Evolutionary conservation across 2,329 filamentous ascomycete genomes (phyloP).

Genomic region (Neonectria magnoliae): DNA sequence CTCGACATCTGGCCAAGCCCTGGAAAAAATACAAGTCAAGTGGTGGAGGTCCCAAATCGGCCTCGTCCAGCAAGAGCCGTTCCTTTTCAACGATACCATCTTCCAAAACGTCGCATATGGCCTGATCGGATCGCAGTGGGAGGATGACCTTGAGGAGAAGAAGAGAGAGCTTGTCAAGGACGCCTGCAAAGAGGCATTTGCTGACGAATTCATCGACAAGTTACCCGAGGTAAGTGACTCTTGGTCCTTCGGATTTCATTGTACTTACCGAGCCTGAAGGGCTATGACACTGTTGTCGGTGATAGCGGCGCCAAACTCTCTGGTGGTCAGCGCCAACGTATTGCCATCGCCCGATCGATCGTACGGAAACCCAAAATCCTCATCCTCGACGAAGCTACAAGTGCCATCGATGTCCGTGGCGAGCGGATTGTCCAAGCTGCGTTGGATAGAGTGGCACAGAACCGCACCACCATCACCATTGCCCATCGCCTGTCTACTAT

Average conservation of each 20-base stretch:
- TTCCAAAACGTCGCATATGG: constrained; percentile 71
- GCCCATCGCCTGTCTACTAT: constrained; percentile 81
- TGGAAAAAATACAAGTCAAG: constrained; percentile 69
- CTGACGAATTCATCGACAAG: constrained; percentile 73
- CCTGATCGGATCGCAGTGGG: constrained; percentile 62
- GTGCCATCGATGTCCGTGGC: constrained; percentile 66
- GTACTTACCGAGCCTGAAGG: constrained; percentile 50
- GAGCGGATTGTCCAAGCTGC: constrained; percentile 72
- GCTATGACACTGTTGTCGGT: constrained; percentile 79
- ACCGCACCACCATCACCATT: constrained; percentile 77
- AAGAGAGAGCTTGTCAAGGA: constrained; percentile 69
- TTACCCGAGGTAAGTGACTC: constrained; percentile 61
- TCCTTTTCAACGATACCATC: constrained; percentile 74
- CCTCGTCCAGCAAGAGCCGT: constrained; percentile 74
- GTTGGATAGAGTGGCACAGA: constrained; percentile 68
- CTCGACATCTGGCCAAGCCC: constrained; percentile 60
- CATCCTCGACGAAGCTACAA: constrained; percentile 82
- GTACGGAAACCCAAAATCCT: constrained; percentile 76
- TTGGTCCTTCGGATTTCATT: not conserved
- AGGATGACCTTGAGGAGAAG: constrained; percentile 61
- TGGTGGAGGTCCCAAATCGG: constrained; percentile 72
- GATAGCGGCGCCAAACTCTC: constrained; percentile 82
- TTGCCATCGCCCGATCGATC: constrained; percentile 81
- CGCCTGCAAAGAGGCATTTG: constrained; percentile 74
- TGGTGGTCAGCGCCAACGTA: constrained; percentile 85